Evolutionary conservation across 2,329 filamentous ascomycete genomes (phyloP).

Genomic region (Sclerotinia spermophila): DNA sequence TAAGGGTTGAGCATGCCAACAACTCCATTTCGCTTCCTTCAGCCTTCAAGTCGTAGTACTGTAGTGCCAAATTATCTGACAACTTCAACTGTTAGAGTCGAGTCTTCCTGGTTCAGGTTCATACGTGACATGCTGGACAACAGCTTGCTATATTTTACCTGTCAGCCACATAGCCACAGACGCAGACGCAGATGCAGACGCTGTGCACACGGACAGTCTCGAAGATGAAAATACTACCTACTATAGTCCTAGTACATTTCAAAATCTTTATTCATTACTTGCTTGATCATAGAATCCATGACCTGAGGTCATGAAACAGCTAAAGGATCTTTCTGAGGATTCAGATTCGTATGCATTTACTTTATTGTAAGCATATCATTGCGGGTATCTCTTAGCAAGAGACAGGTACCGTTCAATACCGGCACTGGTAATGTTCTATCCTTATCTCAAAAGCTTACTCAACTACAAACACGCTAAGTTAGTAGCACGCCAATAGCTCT

Average conservation of each 20-base stretch:
- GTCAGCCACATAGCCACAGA: neutral
- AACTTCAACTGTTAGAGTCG: neutral
- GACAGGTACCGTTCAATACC: neutral
- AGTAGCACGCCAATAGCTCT: neutral
- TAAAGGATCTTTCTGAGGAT: neutral
- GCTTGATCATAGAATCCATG: neutral
- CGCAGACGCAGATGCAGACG: too few species aligned
- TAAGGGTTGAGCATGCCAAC: neutral
- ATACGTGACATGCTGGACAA: neutral
- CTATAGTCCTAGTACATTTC: neutral
- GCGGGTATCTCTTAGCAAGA: neutral
- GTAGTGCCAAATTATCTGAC: neutral
- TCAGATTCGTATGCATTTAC: neutral
- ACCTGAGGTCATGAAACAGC: neutral
- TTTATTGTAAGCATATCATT: neutral
- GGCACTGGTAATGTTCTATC: neutral
- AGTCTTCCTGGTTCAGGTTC: neutral
- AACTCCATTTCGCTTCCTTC: neutral
- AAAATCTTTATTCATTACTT: neutral
- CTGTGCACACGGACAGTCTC: neutral
- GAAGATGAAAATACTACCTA: neutral
- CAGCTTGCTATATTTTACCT: neutral
- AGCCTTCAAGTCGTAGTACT: neutral
- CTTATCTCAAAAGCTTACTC: neutral
- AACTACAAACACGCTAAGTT: neutral